phyloP scores from a whole-genome alignment of 2,329 filamentous ascomycete species.

The Aspergillus ochraceus region DNA sequence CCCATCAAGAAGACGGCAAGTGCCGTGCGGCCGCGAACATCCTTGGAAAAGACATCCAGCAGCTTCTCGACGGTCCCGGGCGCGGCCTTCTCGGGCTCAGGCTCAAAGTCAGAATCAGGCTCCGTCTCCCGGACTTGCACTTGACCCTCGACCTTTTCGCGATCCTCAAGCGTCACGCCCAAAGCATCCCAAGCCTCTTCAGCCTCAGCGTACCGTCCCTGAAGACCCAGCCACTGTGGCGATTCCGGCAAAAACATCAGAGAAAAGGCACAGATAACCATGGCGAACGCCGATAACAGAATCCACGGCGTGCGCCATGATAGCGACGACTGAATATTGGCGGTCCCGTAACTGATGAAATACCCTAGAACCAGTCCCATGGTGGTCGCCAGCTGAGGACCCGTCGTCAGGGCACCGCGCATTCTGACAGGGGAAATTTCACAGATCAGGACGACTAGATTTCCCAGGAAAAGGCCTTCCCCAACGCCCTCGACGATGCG shows the following conservation, averaged over 20 bases:
- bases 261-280: neutral
- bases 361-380: neutral
- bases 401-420: neutral
- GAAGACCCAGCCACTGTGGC: neutral
- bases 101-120: neutral
- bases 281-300: neutral
- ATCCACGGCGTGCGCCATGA: neutral
- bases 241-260: neutral
- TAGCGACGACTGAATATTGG: neutral
- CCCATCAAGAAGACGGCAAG: constrained; percentile 6
- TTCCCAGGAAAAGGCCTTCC: neutral
- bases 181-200: neutral
- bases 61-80: neutral
- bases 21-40: constrained; percentile 1
- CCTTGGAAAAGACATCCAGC: neutral
- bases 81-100: neutral
- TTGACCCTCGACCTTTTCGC: neutral
- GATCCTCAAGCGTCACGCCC: neutral
- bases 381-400: neutral
- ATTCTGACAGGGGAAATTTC: neutral
- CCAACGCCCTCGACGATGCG: neutral
- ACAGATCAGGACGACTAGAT: neutral
- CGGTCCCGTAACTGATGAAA: constrained; percentile 1
- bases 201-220: neutral
- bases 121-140: neutral